Conservation (phyloP, 106 monocot genomes). For the Dactylorhiza incarnata region DNA sequence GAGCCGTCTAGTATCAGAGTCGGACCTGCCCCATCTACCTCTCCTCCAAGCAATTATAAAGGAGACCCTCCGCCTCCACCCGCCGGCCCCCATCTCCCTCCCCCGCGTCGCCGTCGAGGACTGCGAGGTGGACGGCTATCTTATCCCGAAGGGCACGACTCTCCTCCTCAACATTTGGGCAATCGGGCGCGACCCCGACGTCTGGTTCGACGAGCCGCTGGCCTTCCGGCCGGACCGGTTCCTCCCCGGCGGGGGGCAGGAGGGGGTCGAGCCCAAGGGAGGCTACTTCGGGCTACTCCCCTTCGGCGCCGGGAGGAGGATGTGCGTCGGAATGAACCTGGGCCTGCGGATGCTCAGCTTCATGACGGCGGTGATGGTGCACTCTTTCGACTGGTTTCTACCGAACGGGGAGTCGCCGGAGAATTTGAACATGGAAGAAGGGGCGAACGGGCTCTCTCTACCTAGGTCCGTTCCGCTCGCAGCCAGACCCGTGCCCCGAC, state of each 20-base stretch:
- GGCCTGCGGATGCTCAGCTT: slow-evolving; percentile 41
- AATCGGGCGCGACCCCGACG: slow-evolving; percentile 27
- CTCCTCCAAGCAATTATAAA: slow-evolving; percentile 31
- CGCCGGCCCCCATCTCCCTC: slow-evolving; percentile 37
- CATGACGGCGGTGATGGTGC: slow-evolving; percentile 29
- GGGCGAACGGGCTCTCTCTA: slow-evolving; percentile 22
- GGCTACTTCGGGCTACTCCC: slow-evolving; percentile 34
- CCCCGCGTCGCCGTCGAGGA: slow-evolving; percentile 28
- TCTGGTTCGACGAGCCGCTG: slow-evolving; percentile 31
- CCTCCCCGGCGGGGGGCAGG: slow-evolving; percentile 20
- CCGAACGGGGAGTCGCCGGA: slow-evolving; percentile 16
- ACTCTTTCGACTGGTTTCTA: slow-evolving; percentile 37
- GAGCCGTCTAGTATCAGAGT: slow-evolving; percentile 28
- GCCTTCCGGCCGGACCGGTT: slow-evolving; percentile 31
- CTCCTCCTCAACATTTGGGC: slow-evolving; percentile 46
- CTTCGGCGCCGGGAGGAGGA: slow-evolving; percentile 40
- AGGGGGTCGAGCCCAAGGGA: slow-evolving; percentile 26
- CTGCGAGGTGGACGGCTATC: slow-evolving; percentile 32
- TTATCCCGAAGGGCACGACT: slow-evolving; percentile 22
- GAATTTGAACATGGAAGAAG: slow-evolving; percentile 34
- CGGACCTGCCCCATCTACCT: slow-evolving; percentile 30
- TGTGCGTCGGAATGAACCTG: slow-evolving; percentile 35
- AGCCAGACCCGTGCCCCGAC: slow-evolving; percentile 21
- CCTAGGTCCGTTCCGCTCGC: slow-evolving; percentile 17
- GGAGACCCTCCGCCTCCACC: slow-evolving; percentile 44